A percentile compares a stretch with the other conserved stretches of the same genome.
phyloP scores from a whole-genome alignment of 2,329 filamentous ascomycete species.

The Talaromyces sp. region DNA sequence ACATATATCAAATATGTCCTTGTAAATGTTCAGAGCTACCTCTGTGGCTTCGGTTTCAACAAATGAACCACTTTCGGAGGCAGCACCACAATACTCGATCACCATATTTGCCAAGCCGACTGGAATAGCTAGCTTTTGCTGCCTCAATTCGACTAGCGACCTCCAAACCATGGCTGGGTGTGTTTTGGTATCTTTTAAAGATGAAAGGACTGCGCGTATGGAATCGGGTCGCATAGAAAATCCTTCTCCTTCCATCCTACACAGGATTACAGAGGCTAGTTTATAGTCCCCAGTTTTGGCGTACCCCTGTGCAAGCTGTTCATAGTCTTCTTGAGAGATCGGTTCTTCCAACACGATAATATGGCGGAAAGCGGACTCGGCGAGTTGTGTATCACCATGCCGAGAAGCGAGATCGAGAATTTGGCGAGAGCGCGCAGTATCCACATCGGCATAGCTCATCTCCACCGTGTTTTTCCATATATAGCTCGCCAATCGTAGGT shows the following conservation, averaged over 20 bases:
- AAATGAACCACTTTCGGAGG: conserved; percentile 24
- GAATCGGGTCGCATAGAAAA: conserved; percentile 52
- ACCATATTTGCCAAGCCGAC: conserved; percentile 41
- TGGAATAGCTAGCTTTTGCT: conserved; percentile 44
- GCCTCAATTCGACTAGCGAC: conserved; percentile 52
- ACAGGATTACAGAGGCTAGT: conserved; percentile 63
- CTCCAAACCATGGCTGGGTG: conserved; percentile 50
- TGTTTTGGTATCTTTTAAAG: conserved; percentile 45
- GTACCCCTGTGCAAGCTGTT: conserved; percentile 69
- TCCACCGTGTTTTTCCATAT: conserved; percentile 67
- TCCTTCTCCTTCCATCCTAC: conserved; percentile 65
- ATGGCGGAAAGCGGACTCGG: conserved; percentile 63
- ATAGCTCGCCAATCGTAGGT: conserved; percentile 59
- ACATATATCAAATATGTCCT: conserved; percentile 51
- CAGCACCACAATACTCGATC: conserved; percentile 46
- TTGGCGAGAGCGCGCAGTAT: conserved; percentile 60
- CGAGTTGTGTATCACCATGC: conserved; percentile 61
- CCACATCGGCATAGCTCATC: conserved; percentile 52
- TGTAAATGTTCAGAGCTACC: conserved; percentile 55
- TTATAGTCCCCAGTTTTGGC: conserved; percentile 53
- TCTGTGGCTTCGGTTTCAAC: conserved; percentile 28
- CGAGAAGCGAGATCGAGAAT: conserved; percentile 67
- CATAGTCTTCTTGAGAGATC: conserved; percentile 66
- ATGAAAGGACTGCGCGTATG: conserved; percentile 57
- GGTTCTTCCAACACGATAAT: conserved; percentile 50